Evolutionary conservation across 768 basidiomycete genomes (phyloP).

Genomic region (Xerocomus spinulosus): DNA sequence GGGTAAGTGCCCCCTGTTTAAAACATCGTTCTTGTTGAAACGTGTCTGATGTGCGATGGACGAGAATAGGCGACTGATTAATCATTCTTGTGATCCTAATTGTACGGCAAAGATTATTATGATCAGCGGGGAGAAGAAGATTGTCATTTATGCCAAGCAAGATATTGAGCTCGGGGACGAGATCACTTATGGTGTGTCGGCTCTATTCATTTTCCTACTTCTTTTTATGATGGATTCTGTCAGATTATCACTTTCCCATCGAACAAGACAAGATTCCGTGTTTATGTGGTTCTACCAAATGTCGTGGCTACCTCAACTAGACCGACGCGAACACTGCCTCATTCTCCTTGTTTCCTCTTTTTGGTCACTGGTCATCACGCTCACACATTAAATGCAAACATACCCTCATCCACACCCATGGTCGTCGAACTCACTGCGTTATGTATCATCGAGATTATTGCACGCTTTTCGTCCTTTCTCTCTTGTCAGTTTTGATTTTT

Average conservation of each 20-base stretch:
- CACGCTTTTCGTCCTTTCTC: slow-evolving; percentile 10
- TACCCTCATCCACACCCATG: slow-evolving; percentile 19
- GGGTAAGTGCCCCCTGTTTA: slow-evolving; percentile 54
- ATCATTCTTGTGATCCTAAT: slow-evolving; percentile 96
- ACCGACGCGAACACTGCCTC: slow-evolving; percentile 3
- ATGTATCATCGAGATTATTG: slow-evolving; percentile 30
- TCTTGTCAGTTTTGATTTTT: neutral
- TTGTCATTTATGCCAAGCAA: slow-evolving; percentile 98
- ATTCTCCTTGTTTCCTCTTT: neutral
- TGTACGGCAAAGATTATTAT: slow-evolving; percentile 90
- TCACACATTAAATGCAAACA: slow-evolving; percentile 13
- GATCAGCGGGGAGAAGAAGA: slow-evolving; percentile 92
- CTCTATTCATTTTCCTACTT: neutral
- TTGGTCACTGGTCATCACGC: slow-evolving; percentile 7
- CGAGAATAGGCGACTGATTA: slow-evolving; percentile 79
- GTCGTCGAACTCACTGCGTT: slow-evolving; percentile 22
- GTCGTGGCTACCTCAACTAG: slow-evolving; percentile 96
- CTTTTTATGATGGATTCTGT: neutral
- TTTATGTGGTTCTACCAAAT: slow-evolving; percentile 84
- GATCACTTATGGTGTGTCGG: slow-evolving; percentile 86
- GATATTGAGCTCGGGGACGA: slow-evolving; percentile 96
- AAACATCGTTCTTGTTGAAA: neutral
- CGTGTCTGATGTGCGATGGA: slow-evolving; percentile 10
- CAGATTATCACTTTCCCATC: slow-evolving; percentile 99
- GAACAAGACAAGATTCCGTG: slow-evolving; percentile 98